Evolutionary conservation across 2,329 filamentous ascomycete species (phyloP).

Genomic region (Xylaria sp.): DNA sequence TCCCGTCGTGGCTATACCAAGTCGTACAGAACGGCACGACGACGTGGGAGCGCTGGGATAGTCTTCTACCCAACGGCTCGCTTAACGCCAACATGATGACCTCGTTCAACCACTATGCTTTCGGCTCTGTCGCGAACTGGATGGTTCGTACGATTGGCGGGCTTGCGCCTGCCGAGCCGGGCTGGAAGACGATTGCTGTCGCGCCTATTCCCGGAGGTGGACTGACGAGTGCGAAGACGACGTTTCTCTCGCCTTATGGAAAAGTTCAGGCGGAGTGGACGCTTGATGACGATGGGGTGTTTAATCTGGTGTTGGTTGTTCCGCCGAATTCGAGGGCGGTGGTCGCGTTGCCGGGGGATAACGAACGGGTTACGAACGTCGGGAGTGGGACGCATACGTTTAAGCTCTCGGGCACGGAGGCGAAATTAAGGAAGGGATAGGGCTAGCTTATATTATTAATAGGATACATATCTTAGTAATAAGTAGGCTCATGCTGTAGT

Average conservation of each 20-base stretch:
- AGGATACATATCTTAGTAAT: no score
- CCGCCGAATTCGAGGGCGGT: slow-evolving; percentile 44
- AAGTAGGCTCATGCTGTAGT: not conserved
- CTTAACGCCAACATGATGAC: slow-evolving; percentile 61
- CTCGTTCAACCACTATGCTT: slow-evolving; percentile 62
- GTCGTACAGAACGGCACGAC: slow-evolving; percentile 59
- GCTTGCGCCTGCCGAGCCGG: slow-evolving; percentile 52
- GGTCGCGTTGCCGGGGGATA: slow-evolving; percentile 38
- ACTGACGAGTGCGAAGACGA: slow-evolving; percentile 49
- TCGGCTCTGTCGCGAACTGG: slow-evolving; percentile 61
- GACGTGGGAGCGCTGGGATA: slow-evolving; percentile 64
- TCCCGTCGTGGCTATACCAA: slow-evolving; percentile 61
- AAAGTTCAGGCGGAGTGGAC: slow-evolving; percentile 46
- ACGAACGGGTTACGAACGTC: slow-evolving; percentile 29
- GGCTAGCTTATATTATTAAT: no score
- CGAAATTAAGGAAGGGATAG: not conserved
- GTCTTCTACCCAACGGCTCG: slow-evolving; percentile 55
- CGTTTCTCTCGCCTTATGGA: slow-evolving; percentile 50
- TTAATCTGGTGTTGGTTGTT: slow-evolving; percentile 39
- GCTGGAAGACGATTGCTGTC: slow-evolving; percentile 54
- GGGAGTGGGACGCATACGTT: slow-evolving; percentile 44
- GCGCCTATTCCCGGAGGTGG: slow-evolving; percentile 51
- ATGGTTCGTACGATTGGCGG: slow-evolving; percentile 57
- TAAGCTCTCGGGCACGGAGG: slow-evolving; percentile 24
- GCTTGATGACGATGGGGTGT: slow-evolving; percentile 36